Evolutionary conservation across 2,329 filamentous ascomycete genomes (phyloP).

Genomic region (Gyromitra esculenta): DNA sequence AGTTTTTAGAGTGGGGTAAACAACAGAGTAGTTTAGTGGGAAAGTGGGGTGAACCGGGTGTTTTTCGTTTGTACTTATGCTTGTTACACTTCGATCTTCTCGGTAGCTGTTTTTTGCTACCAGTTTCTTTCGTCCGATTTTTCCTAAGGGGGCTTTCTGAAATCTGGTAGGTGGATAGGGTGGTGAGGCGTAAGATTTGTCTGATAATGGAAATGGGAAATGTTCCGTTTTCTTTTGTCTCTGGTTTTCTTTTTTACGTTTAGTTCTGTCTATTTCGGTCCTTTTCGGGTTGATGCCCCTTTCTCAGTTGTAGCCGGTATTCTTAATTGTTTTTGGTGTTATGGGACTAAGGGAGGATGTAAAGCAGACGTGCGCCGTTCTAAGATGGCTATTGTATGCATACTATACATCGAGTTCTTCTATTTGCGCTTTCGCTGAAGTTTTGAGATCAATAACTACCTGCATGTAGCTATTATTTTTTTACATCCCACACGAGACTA

Average conservation of each 20-base stretch:
- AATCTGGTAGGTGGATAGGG: slow-evolving; percentile 22
- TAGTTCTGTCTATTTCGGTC: slow-evolving; percentile 13
- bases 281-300: background rate
- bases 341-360: slow-evolving; percentile 1
- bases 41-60: slow-evolving; percentile 6
- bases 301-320: background rate
- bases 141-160: slow-evolving; percentile 25
- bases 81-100: slow-evolving; percentile 29
- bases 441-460: background rate
- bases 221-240: slow-evolving; percentile 38
- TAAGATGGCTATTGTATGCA: slow-evolving; percentile 15
- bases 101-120: slow-evolving; percentile 21
- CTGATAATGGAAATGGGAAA: slow-evolving; percentile 41
- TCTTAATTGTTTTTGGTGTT: slow-evolving; percentile 17
- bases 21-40: slow-evolving; percentile 20
- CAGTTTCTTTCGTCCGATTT: slow-evolving; percentile 3
- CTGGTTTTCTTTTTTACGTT: slow-evolving; percentile 25
- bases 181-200: slow-evolving; percentile 38
- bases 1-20: slow-evolving; percentile 12
- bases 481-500: background rate
- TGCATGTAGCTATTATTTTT: background rate
- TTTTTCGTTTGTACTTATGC: slow-evolving; percentile 34
- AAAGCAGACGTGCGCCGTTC: slow-evolving; percentile 17
- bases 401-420: slow-evolving; percentile 2
- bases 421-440: slow-evolving; percentile 9